These are phyloP conservation scores for Auricularia heimuer DNA, from an alignment of 768 basidiomycete species.

Conservation along the genomic window DNA sequence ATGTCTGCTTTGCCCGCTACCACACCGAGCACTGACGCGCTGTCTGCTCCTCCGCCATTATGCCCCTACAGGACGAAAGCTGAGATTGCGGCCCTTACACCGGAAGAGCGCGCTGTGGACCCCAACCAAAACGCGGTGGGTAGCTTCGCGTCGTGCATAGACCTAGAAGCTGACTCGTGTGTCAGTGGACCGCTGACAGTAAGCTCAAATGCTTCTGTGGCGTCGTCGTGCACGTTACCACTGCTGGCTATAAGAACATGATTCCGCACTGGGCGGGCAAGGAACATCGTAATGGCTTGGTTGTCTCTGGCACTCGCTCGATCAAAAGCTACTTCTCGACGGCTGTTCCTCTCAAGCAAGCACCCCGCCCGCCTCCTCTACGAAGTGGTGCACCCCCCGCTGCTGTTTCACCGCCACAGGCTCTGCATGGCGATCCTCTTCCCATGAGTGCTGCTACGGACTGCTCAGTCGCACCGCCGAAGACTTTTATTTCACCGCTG, in stretches of 20 bases:
- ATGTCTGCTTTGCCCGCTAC: no score
- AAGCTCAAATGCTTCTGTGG: background rate
- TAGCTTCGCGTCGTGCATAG: no score
- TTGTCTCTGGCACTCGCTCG: background rate
- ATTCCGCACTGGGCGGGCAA: background rate
- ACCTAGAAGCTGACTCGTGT: background rate
- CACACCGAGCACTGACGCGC: no score
- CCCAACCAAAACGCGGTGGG: no score
- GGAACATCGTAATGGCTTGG: background rate
- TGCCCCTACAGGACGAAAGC: no score
- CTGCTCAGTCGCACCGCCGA: background rate
- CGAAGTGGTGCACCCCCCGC: background rate
- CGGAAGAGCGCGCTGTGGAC: no score
- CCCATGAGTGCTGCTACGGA: background rate
- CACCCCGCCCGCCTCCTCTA: background rate
- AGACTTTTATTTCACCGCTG: background rate
- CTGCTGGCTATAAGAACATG: background rate
- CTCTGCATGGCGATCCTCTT: no score
- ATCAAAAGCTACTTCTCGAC: background rate
- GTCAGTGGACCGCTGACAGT: background rate
- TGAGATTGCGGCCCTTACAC: no score
- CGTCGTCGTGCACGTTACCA: background rate
- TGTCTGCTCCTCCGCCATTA: no score
- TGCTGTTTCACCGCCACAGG: background rate
- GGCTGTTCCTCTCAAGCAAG: background rate